These are phyloP conservation scores for Ascodesmis nigricans DNA, from an alignment of 495 filamentous ascomycete species.

Conservation along the genomic window DNA sequence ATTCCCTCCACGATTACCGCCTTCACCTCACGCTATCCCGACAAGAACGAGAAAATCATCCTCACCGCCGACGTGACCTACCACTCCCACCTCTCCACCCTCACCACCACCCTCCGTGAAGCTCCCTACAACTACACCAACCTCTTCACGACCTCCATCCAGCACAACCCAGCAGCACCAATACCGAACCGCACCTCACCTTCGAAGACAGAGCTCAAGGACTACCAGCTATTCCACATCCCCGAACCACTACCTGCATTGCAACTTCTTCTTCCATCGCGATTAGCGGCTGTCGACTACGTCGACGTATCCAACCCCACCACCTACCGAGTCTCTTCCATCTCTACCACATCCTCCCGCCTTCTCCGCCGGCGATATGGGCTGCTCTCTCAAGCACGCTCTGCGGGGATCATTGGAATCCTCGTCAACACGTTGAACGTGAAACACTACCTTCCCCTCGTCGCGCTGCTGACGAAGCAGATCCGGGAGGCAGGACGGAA, in stretches of 20 bases:
- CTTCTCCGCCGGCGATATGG: constrained; percentile 72
- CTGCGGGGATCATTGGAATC: constrained; percentile 68
- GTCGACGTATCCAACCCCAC: constrained; percentile 30
- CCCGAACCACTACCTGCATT: constrained; percentile 33
- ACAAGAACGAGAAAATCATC: constrained; percentile 40
- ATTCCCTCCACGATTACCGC: constrained; percentile 32
- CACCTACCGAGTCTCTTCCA: constrained; percentile 24
- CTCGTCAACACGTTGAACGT: constrained; percentile 87
- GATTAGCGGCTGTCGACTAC: constrained; percentile 56
- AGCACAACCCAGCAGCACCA: constrained; percentile 54
- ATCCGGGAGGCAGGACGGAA: constrained; percentile 72
- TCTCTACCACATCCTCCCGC: constrained; percentile 20
- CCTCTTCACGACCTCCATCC: constrained; percentile 43
- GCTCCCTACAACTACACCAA: constrained; percentile 51
- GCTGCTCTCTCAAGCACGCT: constrained; percentile 57
- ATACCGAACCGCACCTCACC: constrained; percentile 56
- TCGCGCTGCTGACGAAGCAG: constrained; percentile 42
- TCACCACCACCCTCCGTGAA: constrained; percentile 29
- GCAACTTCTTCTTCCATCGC: constrained; percentile 53
- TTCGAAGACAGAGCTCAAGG: constrained; percentile 22
- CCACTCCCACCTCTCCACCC: constrained; percentile 37
- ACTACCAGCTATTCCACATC: constrained; percentile 75
- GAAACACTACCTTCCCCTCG: constrained; percentile 64
- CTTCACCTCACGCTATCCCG: constrained; percentile 47
- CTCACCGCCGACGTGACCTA: constrained; percentile 84